Evolutionary conservation across 768 basidiomycete genomes (phyloP), one percentile per base, ranked within the genome.

Genomic region (Mycena latifolia): DNA sequence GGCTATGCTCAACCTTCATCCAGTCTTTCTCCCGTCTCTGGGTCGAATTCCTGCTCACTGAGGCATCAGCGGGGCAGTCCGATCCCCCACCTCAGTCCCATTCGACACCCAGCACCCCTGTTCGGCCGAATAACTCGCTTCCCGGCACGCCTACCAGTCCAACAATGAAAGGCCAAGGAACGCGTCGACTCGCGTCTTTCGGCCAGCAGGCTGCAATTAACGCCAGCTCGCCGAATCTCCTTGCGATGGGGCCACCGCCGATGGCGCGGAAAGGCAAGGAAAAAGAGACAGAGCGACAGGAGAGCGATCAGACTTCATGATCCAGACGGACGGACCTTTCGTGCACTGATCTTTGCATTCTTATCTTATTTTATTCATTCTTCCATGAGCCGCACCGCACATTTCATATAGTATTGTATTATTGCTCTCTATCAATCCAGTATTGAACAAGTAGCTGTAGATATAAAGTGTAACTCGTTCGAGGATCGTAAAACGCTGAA

Each of bases 11-110:
- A n/a, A 7, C 17, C 48, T 53, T 29, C 33, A n/a, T 65, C 15
- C 69, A 99, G 96, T 97, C 95, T 0, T 99, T 99, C 81, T 96
- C 95, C 41, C 93, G 96, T 51, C 86, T 98, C 14, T 99, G 96
- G 91, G 97, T 99, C 51, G 98, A 99, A 77, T 99, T 97, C 76
- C 86, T 99, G 5, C 89, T 99, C 67, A 97, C 95, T 25, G 97
- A 99, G 81, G 91, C 96, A 0, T 83, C 86, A 1, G 70, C 82
- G 8, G 85, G 84, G 18, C 79, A 81, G 53, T 72, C 78, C 11
- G 43, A 63, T 29, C 59, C 70, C 55, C 69, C 73, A 4, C 69
- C 68, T 18, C 64, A 71, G 7, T 77, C 77, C 15, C 74, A 76
- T n/a, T 63, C 72, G 53, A 68, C 62, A 17, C 67, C 67, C 25